Evolutionary conservation across 163 green algal species (phyloP), one percentile per base, ranked within the genome.

Genomic region (Picocystis sp.): DNA sequence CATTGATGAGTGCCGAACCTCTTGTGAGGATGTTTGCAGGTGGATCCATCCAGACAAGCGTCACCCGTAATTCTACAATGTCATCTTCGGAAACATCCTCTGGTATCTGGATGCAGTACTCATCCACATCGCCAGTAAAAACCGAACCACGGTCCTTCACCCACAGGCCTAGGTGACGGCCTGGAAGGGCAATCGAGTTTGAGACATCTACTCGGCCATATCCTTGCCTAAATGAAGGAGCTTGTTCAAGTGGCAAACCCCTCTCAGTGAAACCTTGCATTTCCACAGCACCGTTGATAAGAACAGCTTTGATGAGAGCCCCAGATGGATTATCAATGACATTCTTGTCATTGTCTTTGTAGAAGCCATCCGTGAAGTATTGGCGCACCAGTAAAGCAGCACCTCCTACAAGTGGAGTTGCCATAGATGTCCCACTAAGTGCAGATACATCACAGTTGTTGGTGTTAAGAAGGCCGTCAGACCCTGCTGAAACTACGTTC

Each of bases 301-400:
- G 66, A n/a, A 81, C 58, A 1, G 82, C 86, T 69, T 92, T 94
- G 52, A 94, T 50, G 25, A 96, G 72, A 2, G 81, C 57, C 2
- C 71, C 82, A 3, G 60, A 76, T 22, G 87, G 81, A 25, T 52
- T 64, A 38, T 38, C 29, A 8, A 38, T 38, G 29, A 38, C 29
- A 8, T 38, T 38, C 29, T 38, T 38, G 29, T 38, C 29, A 5
- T 38, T 38, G 29, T 38, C 29, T 38, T 38, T 38, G 57, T 95
- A 93, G 56, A 73, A 94, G 23, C 86, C 86, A 3, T 85, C 60
- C 17, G 58, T 53, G 57, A 90, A 95, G 71, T 95, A 96, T 65
- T 95, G 80, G 13, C 83, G 70, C 9, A 71, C 51, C 22, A 92
- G 59, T 38, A 96, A 66, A 0, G 67, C 64, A 10, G 71, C 59